A percentile compares a stretch with the other conserved stretches of the same genome.
phyloP scores from a whole-genome alignment of 2,329 filamentous ascomycete genomes.

The Chaetomiaceae sp. region DNA sequence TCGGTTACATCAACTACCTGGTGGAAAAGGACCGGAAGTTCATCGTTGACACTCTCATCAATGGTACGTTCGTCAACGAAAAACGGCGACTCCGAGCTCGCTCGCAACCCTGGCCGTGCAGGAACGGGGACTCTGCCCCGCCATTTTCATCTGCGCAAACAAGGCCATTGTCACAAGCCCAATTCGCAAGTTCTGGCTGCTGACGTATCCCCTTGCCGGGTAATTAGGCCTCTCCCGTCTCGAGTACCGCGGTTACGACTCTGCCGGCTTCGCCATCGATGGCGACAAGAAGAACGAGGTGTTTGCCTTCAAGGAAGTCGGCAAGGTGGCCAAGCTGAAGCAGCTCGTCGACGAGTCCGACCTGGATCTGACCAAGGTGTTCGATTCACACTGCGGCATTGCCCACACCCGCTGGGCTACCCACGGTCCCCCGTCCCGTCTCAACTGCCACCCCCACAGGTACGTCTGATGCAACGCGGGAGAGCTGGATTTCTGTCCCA shows the following conservation, averaged over 20 bases:
- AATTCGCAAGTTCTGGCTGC: slow-evolving; percentile 10
- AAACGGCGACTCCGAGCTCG: neutral
- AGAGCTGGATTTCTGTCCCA: neutral
- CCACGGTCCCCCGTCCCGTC: slow-evolving; percentile 85
- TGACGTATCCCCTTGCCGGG: slow-evolving; percentile 17
- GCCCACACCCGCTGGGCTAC: slow-evolving; percentile 99
- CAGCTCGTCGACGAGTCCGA: slow-evolving; percentile 80
- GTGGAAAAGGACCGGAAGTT: slow-evolving; percentile 98
- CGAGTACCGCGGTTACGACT: slow-evolving; percentile 98
- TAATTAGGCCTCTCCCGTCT: slow-evolving; percentile 78
- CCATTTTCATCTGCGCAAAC: slow-evolving; percentile 10
- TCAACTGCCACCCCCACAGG: slow-evolving; percentile 98
- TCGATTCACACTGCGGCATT: slow-evolving; percentile 97
- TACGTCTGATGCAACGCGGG: slow-evolving; percentile 44
- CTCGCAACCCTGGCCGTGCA: slow-evolving; percentile 2
- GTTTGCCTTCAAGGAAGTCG: slow-evolving; percentile 96
- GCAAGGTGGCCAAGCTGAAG: slow-evolving; percentile 96
- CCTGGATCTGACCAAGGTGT: slow-evolving; percentile 84
- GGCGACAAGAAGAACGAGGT: slow-evolving; percentile 99
- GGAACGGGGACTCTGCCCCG: slow-evolving; percentile 8
- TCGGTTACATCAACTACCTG: slow-evolving; percentile 98
- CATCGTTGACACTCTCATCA: slow-evolving; percentile 92
- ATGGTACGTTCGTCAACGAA: slow-evolving; percentile 62
- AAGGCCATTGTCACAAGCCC: neutral
- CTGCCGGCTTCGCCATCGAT: slow-evolving; percentile 90